Evolutionary conservation across 176 grass and related monocot species (phyloP), one percentile per base, ranked within the genome.

Genomic region (Triticum turgidum): DNA sequence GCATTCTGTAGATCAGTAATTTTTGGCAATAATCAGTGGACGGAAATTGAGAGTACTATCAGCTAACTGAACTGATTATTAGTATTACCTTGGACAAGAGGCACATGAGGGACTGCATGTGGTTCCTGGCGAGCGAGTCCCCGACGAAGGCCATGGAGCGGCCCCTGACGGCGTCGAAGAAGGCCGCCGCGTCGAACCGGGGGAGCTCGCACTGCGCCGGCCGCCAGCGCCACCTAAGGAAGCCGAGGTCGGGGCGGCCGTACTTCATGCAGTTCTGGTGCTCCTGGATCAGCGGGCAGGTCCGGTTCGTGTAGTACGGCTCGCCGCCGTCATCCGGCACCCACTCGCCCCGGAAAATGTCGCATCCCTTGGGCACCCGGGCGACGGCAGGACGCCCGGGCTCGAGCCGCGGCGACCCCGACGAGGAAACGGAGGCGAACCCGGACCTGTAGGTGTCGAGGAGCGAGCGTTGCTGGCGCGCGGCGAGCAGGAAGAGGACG

Each of bases 231-330:
- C 94, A 93, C 9, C 24, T 13, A 1, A 96, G 80, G 83, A 91
- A 96, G 0, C 87, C 89, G 30, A 68, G 79, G 89, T 96, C 91
- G 0, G 91, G 94, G 17, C 89, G 74, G 14, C 91, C 94, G 58
- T 93, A 93, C 87, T 91, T 93, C 61, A 96, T 86, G 89, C 94
- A 96, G 84, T 96, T 96, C 87, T 96, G 94, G 89, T 92, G 89
- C 87, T 93, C 94, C 82, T 96, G 91, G 81, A 96, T 96, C 22
- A 64, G 30, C 37, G 62, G 65, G 84, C 94, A 96, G 70, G 33
- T 91, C 44, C 8, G 45, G 81, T 93, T 89, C 12, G 87, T 93
- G 87, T 96, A 96, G 89, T 93, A 91, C 3, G 94, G 86, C 32
- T 10, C 71, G 21, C 10, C 33, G 42, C 1, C 77, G 9, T 52